Evolutionary conservation across 2,329 filamentous ascomycete species (phyloP), one percentile per base, ranked within the genome.

Genomic region (Periconia sp.): DNA sequence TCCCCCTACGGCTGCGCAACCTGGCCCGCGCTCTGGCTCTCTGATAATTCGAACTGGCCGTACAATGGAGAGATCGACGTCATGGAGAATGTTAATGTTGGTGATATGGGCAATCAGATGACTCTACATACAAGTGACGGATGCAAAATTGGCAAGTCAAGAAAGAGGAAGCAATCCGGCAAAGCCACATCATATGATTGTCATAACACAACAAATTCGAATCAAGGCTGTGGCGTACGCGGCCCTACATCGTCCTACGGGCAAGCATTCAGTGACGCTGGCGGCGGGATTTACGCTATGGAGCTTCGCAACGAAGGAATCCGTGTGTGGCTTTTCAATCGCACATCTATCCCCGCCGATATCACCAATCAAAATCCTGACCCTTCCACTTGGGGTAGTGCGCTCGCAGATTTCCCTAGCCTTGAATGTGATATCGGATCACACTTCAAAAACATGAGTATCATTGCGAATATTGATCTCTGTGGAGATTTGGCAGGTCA

Each of bases 401-500:
- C 59, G 0, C 29, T 61, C 4, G 66, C 60, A 19, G 52, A 61
- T 35, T 69, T 70, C 70, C 55, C 55, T 4, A 71, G 75, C 33
- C 42, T 56, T 18, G 43, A 54, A 34, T 67, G 63, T 36, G 48
- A 61, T 31, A 86, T 94, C 51, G 40, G 48, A 5, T 28, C 12
- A 6, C 50, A 58, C 36, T 65, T 66, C 36, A 43, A 43, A 23
- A 50, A 60, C 18, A 44, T 53, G 49, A 50, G 40, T n/a, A 54
- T 63, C 39, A 63, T 78, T 31, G 67, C 78, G 35, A 74, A 79
- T 54, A 74, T 69, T 2, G 74, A 72, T n/a, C 76, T 79, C 53
- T 79, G 77, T 40, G 77, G 78, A 39, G 71, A 75, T 44, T 79
- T 76, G 76, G 76, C 76, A 22, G 76, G 76, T 12, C 40, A 56